Evolutionary conservation across 352 stramenopile genomes (phyloP), one percentile per base, ranked within the genome.

Genomic region (Globisporangium alternatum): DNA sequence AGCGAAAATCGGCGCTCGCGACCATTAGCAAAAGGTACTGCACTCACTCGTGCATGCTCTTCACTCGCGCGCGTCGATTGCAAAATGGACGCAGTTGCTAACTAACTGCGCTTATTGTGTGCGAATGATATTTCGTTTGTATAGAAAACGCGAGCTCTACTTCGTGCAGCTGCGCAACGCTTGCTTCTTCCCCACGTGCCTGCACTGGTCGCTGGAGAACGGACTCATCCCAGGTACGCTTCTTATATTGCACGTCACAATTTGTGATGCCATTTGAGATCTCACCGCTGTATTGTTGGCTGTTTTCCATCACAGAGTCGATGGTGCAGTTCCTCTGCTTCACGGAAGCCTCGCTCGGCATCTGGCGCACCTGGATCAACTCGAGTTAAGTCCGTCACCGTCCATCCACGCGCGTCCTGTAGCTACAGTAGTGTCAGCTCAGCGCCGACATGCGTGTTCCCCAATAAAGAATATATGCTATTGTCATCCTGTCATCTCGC

Each of bases 81-180:
- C 35, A 43, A 5, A 13, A 17, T 43, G 35, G 12, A 17, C 35
- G 8, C 33, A 22, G n/a, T 54, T 54, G 2, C 25, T 28, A 35
- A 10, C 4, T 56, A 35, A 21, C 12, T 45, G 12, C 21, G 49
- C 9, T 54, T 60, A 3, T 2, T 45, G 13, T 45, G 5, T 30
- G 41, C 3, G 9, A 0, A 47, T 48, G 17, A 28, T 28, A 28
- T 28, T 28, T 28, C 25, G 25, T 28, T 28, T 28, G 25, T 15
- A 90, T 12, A 91, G 83, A 43, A 79, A 82, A 33, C 79, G 71
- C 66, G 85, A 93, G 66, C 73, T 93, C 0, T 90, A 90, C 70
- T 93, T 83, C 60, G 54, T 88, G 53, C 84, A 93, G 61, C 68
- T 93, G 47, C 82, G 86, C 41, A 93, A 95, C 70, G 81, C 86